These are phyloP conservation scores for Botrytis sinoallii DNA, from an alignment of 2,329 filamentous ascomycete genomes.

Conservation along the genomic window DNA sequence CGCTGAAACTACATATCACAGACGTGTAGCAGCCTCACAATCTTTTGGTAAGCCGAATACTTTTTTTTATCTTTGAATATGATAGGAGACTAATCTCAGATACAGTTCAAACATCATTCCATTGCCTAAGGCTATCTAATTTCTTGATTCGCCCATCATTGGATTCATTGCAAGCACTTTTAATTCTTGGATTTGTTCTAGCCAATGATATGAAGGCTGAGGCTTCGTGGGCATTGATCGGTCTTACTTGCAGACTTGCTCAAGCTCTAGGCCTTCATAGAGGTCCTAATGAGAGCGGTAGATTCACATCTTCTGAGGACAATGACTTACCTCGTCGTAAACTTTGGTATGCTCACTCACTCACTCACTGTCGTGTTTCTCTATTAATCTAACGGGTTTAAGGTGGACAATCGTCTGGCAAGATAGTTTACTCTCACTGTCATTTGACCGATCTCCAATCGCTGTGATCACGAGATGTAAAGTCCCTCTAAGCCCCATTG, in stretches of 20 bases:
- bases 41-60: conserved; percentile 44
- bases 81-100: background rate
- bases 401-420: conserved; percentile 63
- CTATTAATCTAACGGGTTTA: conserved; percentile 33
- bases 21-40: conserved; percentile 41
- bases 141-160: conserved; percentile 62
- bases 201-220: conserved; percentile 69
- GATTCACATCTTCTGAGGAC: conserved; percentile 33
- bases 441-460: conserved; percentile 64
- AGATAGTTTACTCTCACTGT: conserved; percentile 62
- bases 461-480: conserved; percentile 44
- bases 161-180: conserved; percentile 62
- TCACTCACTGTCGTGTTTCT: background rate
- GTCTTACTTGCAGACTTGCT: conserved; percentile 62
- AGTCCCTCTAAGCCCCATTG: conserved; percentile 56
- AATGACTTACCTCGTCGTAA: conserved; percentile 34
- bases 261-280: conserved; percentile 61
- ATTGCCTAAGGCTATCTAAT: conserved; percentile 61
- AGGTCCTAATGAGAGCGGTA: conserved; percentile 32
- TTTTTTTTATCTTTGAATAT: background rate
- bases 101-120: conserved; percentile 49
- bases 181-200: conserved; percentile 61
- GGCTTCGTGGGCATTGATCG: conserved; percentile 63
- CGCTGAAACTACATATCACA: conserved; percentile 57
- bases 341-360: conserved; percentile 31